Base-by-base conservation (phyloP, 2,329 filamentous ascomycete species). In the Teratosphaeriaceae sp. region DNA sequence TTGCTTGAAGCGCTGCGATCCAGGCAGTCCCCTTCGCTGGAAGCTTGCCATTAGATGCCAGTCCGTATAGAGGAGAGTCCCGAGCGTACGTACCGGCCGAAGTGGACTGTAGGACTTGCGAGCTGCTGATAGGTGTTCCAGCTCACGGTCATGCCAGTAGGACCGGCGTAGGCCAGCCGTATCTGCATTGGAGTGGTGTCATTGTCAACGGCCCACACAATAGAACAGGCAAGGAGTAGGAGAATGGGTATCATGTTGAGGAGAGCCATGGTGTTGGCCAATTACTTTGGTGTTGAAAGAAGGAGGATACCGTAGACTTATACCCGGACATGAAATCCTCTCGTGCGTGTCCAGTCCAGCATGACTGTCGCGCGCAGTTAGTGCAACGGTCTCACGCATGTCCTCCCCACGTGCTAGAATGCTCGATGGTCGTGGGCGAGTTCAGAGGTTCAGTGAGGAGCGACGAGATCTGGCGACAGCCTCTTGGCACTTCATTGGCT, bases 61-160 rank as follows among this genome's bases (percentile, higher is more conserved):
- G 15, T 15, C 12, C 19, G n/a, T 5, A 26, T 36, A 20, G 7
- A 6, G 11, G 12, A 22, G n/a, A 16, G 20, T 13, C 20, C 15
- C n/a, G 35, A 15, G 3, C 4, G 8, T 24, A 30, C 37, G 18
- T 24, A 21, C 22, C 12, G 13, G 8, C 48, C 48, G 26, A 46
- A 50, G 15, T 38, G 21, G 12, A 50, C 48, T 8, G 42, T 48
- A 5, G 45, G 48, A 8, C 43, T 37, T 16, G 12, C 15, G 11
- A 50, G 22, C 26, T 50, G 15, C 16, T 37, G 20, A 36, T 39
- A 46, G 18, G 48, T 50, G 40, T 50, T 50, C 48, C 48, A 50
- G 38, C 39, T 41, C 16, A 50, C 39, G n/a, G 23, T 39, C 47
- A 50, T 50, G 15, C 39, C 47, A n/a, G 18, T 38, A 18, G 26